phyloP scores from a whole-genome alignment of 768 basidiomycete species.

The Gyrodon lividus region DNA sequence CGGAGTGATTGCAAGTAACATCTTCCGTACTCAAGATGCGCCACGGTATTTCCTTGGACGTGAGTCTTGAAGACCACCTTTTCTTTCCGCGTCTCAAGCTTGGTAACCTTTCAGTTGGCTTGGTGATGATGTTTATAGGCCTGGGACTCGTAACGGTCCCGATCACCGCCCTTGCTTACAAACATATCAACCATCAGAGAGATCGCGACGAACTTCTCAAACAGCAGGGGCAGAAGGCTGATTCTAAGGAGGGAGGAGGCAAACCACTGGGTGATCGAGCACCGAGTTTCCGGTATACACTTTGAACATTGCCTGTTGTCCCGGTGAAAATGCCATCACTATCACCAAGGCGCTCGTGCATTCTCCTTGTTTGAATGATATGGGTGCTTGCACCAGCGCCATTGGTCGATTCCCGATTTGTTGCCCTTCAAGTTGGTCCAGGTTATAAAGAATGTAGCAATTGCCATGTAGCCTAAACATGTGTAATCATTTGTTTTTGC shows the following conservation, averaged over 20 bases:
- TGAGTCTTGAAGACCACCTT: constrained; percentile 32
- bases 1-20: constrained; percentile 63
- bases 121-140: constrained; percentile 64
- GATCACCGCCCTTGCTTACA: constrained; percentile 47
- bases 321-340: no score
- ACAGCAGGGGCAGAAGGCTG: not conserved
- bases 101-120: constrained; percentile 40
- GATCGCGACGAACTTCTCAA: constrained; percentile 28
- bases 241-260: not conserved
- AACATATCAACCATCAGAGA: constrained; percentile 50
- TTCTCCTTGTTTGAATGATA: no score
- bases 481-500: no score
- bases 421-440: no score
- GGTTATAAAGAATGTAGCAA: no score
- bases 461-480: no score
- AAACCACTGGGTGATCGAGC: constrained; percentile 42
- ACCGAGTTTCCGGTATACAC: constrained; percentile 55
- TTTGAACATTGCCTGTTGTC: constrained; percentile 19
- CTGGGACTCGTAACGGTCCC: constrained; percentile 56
- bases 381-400: no score
- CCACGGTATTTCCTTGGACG: constrained; percentile 65
- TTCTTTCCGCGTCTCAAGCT: not conserved
- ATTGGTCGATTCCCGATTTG: no score
- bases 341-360: no score
- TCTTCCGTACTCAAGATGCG: constrained; percentile 56